Base-by-base conservation (phyloP, 148 eudicot genomes). In the Linanthus parryae region DNA sequence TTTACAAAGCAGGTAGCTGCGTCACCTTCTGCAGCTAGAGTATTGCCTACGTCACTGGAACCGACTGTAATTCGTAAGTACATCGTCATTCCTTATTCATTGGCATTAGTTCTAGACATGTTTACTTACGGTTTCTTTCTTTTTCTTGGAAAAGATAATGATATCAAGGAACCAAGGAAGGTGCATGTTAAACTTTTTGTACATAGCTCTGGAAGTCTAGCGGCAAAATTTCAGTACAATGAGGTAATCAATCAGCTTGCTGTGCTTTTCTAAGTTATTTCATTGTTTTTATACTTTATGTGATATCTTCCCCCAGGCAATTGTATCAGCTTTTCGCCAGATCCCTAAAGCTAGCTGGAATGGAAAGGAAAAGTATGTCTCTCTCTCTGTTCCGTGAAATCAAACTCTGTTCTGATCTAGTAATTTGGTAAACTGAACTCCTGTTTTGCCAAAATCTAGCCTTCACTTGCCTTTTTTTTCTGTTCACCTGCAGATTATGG, bases 281-380 rank as follows among this genome's bases (percentile, higher is more conserved):
- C 2, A 7, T 33, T 8, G 24, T 31, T 10, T 33, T 37, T 68
- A 46, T 35, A 57, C 30, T 63, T 22, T 56, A 14, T 21, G 21
- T 22, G 43, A 53, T 19, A 28, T 61, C 34, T 57, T 57, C 17
- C 18, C 14, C 36, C 65, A 87, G 98, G 70, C 29, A 50, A 72
- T 88, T 65, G 65, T 92, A 48, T 84, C 61, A 65, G 80, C 88
- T 50, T 59, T 81, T 67, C 95, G 80, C 63, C 84, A 72, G 55
- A 76, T 88, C 60, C 81, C 90, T 13, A 82, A 78, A 81, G 90
- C 99, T 41, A 76, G 68, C 52, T 92, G 99, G 96, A 75, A 84
- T 68, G 76, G 75, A 44, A 82, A 73, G 76, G 99, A 92, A 71
- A 92, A 94, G 98, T 91, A 50, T 48, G 44, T 44, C n/a, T n/a